phyloP scores from a whole-genome alignment of 768 basidiomycete species.

The Suillus cothurnatus region DNA sequence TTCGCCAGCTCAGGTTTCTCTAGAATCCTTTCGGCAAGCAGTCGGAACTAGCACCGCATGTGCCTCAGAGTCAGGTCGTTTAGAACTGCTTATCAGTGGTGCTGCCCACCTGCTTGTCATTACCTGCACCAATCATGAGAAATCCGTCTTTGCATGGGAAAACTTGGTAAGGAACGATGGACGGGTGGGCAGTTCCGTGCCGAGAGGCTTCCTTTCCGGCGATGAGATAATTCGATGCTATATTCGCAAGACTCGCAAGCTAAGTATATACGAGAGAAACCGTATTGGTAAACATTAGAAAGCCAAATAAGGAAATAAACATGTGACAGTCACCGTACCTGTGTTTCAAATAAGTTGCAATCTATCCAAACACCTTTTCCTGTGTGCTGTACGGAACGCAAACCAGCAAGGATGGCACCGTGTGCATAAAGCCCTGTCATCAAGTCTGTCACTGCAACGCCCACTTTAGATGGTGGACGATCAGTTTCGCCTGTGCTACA shows the following conservation, averaged over 20 bases:
- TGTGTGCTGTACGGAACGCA: slow-evolving; percentile 80
- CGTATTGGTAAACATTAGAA: background rate
- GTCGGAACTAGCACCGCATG: slow-evolving; percentile 56
- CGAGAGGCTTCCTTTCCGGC: slow-evolving; percentile 79
- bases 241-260: slow-evolving; percentile 90
- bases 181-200: slow-evolving; percentile 93
- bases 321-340: slow-evolving; percentile 48
- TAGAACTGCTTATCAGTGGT: slow-evolving; percentile 1
- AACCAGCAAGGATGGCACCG: slow-evolving; percentile 89
- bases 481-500: slow-evolving; percentile 87
- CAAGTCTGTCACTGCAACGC: slow-evolving; percentile 90
- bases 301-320: background rate
- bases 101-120: slow-evolving; percentile 71
- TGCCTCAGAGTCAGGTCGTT: slow-evolving; percentile 13
- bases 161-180: slow-evolving; percentile 91
- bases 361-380: slow-evolving; percentile 92
- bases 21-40: slow-evolving; percentile 66
- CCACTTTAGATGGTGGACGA: slow-evolving; percentile 90
- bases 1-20: slow-evolving; percentile 56
- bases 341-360: slow-evolving; percentile 89
- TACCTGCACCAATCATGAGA: slow-evolving; percentile 93
- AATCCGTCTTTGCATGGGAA: slow-evolving; percentile 87
- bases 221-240: slow-evolving; percentile 92
- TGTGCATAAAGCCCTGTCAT: slow-evolving; percentile 89
- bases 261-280: slow-evolving; percentile 30